A percentile compares a stretch with the other conserved stretches of the same genome.
Conservation (phyloP, 208 protist species). For the Entamoeba invadens region DNA sequence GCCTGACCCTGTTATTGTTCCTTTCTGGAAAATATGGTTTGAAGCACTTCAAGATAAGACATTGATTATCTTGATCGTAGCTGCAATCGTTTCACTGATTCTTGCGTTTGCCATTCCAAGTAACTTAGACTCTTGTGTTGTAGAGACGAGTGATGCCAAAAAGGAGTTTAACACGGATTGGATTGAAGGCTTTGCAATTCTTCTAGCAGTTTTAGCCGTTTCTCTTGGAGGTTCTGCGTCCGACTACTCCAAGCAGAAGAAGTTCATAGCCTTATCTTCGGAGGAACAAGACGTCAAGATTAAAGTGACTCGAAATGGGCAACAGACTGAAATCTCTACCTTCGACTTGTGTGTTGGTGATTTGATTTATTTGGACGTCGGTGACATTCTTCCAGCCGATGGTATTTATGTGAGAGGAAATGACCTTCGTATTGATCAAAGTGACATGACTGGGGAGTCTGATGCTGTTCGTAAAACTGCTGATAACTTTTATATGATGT, state of each 20-base stretch:
- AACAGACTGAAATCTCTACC: conserved; percentile 48
- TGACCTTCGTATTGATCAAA: conserved; percentile 62
- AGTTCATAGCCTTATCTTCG: conserved; percentile 73
- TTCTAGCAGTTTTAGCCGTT: conserved; percentile 77
- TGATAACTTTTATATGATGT: conserved; percentile 56
- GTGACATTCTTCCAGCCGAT: conserved; percentile 70
- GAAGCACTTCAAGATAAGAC: conserved; percentile 66
- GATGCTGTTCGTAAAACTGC: conserved; percentile 63
- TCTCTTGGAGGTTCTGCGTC: conserved; percentile 68
- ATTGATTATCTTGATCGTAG: conserved; percentile 68
- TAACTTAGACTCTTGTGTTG: background rate
- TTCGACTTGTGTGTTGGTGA: conserved; percentile 61
- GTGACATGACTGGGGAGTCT: conserved; percentile 73
- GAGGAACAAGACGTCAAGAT: conserved; percentile 52
- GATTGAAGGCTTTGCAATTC: conserved; percentile 83
- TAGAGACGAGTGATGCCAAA: background rate
- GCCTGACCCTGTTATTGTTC: background rate
- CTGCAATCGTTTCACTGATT: conserved; percentile 65
- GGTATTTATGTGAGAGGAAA: conserved; percentile 58
- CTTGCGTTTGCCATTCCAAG: conserved; percentile 58
- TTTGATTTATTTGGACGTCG: conserved; percentile 58
- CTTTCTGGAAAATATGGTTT: conserved; percentile 39
- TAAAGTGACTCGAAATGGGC: conserved; percentile 48
- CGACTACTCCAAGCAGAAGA: conserved; percentile 72
- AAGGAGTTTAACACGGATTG: conserved; percentile 56